Conservation (phyloP, 192 early-diverging fungal species). For the Coemansia sp. region DNA sequence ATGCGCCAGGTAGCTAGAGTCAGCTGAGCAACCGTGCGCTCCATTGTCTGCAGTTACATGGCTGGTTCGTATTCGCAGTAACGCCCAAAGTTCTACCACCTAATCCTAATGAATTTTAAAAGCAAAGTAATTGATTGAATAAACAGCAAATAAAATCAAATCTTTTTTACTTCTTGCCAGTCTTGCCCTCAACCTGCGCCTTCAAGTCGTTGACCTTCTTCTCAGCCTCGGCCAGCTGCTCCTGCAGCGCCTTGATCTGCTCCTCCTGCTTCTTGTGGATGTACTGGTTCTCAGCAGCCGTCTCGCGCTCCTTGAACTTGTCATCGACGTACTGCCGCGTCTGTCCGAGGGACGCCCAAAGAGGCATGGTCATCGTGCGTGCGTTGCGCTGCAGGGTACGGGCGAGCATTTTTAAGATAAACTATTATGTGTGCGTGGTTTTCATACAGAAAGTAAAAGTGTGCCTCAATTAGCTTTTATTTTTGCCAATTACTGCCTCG, state of each 20-base stretch:
- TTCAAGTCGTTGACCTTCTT: conserved; percentile 29
- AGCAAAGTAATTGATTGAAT: too few species aligned
- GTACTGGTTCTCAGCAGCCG: conserved; percentile 50
- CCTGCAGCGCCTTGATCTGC: conserved; percentile 30
- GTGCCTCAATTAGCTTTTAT: too few species aligned
- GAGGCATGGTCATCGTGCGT: conserved; percentile 6
- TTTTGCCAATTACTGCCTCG: too few species aligned
- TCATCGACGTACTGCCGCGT: conserved; percentile 23
- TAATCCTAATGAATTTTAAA: too few species aligned
- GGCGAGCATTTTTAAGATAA: conserved; percentile 33
- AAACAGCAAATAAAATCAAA: too few species aligned
- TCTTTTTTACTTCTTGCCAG: conserved; percentile 11
- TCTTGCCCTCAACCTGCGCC: conserved; percentile 22
- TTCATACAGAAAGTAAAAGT: background rate
- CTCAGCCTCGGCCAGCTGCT: conserved; percentile 35
- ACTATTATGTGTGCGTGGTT: background rate
- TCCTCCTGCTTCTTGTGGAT: conserved; percentile 44
- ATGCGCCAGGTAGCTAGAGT: too few species aligned
- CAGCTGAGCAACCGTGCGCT: too few species aligned
- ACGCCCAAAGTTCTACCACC: too few species aligned
- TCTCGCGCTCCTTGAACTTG: conserved; percentile 50
- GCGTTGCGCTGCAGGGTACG: conserved; percentile 28
- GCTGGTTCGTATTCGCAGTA: too few species aligned
- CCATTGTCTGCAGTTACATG: too few species aligned
- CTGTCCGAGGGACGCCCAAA: conserved; percentile 13